Conservation (phyloP, 2,329 filamentous ascomycete species). For the Cytospora leucostoma region DNA sequence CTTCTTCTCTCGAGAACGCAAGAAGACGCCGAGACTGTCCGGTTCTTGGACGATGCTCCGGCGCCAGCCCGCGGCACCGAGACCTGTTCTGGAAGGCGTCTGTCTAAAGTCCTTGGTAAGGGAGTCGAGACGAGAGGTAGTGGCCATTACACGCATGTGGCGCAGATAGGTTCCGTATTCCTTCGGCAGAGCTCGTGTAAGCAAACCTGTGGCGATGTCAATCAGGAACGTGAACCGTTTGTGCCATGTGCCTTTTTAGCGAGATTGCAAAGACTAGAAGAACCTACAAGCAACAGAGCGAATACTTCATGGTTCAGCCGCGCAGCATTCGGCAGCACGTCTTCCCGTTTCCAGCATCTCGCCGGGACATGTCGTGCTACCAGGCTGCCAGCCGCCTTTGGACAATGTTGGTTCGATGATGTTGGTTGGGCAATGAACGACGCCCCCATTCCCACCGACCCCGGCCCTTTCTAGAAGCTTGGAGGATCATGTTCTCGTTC, state of each 20-base stretch:
- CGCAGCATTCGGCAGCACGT: neutral
- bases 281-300: neutral
- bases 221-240: neutral
- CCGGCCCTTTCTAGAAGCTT: neutral
- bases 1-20: neutral
- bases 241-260: constrained; percentile 4
- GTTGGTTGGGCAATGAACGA: neutral
- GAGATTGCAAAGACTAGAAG: neutral
- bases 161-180: neutral
- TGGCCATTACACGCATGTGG: neutral
- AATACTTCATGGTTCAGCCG: too few species aligned
- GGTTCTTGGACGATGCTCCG: neutral
- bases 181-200: neutral
- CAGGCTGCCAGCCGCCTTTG: neutral
- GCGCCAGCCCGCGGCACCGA: neutral
- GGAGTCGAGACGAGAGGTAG: neutral
- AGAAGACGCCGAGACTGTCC: neutral
- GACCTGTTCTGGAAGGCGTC: neutral
- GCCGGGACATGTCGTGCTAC: neutral
- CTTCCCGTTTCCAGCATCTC: neutral
- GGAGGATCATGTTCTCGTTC: too few species aligned
- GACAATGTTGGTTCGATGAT: neutral
- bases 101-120: neutral
- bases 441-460: neutral
- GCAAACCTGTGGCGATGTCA: neutral